These are phyloP conservation scores for Triangularia verruculosa DNA, from an alignment of 2,329 filamentous ascomycete genomes.

Conservation along the genomic window DNA sequence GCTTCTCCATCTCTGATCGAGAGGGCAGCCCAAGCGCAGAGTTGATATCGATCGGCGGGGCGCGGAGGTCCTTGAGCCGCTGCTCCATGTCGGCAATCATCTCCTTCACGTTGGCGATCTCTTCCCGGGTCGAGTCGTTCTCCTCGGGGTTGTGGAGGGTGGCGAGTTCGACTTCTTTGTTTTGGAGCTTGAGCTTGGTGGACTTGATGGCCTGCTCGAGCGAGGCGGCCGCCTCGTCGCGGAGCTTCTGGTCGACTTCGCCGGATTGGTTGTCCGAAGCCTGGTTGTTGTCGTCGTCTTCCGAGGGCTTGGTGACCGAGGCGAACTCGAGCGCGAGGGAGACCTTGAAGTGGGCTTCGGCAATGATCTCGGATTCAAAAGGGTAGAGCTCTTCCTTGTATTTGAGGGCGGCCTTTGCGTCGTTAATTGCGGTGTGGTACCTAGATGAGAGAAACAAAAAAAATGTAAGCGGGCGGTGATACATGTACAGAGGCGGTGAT, in stretches of 20 bases:
- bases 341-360: constrained; percentile 95
- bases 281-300: constrained; percentile 46
- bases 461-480: constrained; percentile 20
- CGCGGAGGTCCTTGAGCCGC: constrained; percentile 67
- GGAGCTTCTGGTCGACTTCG: constrained; percentile 65
- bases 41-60: constrained; percentile 57
- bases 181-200: constrained; percentile 67
- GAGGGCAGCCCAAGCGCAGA: constrained; percentile 50
- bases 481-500: constrained; percentile 4
- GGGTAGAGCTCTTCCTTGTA: constrained; percentile 78
- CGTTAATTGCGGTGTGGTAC: constrained; percentile 81
- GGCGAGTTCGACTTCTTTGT: constrained; percentile 64
- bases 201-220: constrained; percentile 72
- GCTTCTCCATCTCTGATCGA: constrained; percentile 38
- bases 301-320: constrained; percentile 64
- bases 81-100: constrained; percentile 77
- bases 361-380: constrained; percentile 77
- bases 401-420: constrained; percentile 72
- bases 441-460: constrained; percentile 41
- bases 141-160: constrained; percentile 63
- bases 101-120: constrained; percentile 72
- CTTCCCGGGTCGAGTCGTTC: constrained; percentile 58
- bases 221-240: constrained; percentile 68
- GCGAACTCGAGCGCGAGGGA: constrained; percentile 93
- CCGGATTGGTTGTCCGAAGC: constrained; percentile 32